Evolutionary conservation across 2,329 filamentous ascomycete genomes (phyloP), one percentile per base, ranked within the genome.

Genomic region (Diaporthe batatas): DNA sequence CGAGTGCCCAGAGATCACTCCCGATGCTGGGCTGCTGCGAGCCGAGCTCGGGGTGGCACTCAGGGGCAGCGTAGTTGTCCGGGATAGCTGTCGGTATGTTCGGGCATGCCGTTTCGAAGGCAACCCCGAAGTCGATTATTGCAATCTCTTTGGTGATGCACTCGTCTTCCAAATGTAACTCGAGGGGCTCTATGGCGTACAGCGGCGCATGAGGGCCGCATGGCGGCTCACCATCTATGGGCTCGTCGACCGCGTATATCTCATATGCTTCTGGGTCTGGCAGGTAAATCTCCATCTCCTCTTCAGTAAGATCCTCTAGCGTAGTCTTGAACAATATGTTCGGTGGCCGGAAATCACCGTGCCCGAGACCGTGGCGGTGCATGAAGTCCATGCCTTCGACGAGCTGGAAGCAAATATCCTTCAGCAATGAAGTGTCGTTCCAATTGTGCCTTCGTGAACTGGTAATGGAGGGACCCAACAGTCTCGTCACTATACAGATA

Each of bases 141-240:
- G 58, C 58, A 21, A 64, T 49, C 1, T 64, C 25, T 10, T n/a
- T 49, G 25, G 58, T 64, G 21, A 64, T 64, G 21, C 42, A 64
- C 23, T 49, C 42, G 18, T 64, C 58, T 6, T 64, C 25, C 25
- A 64, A 1, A 7, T 44, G 16, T 21, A 64, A 29, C 1, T 1
- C 10, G 6, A 64, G 25, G 18, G 58, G 58, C 6, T 34, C 25
- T 1, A 64, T 18, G 11, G 42, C 58, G 32, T 64, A 49, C 11
- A 14, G 25, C 1, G 58, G 58, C 6, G 58, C 58, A 1, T 64
- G 25, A 2, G 58, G 58, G 25, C 58, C 58, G n/a, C 58, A 64
- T 14, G 47, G 18, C 11, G 47, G 47, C n/a, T 49, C 47, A 1
- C 47, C 47, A 2, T 21, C 21, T 2, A 4, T 23, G 0, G 21